These are phyloP conservation scores for Pichia inconspicua DNA, from an alignment of 1,139 yeast genomes.

Conservation along the genomic window DNA sequence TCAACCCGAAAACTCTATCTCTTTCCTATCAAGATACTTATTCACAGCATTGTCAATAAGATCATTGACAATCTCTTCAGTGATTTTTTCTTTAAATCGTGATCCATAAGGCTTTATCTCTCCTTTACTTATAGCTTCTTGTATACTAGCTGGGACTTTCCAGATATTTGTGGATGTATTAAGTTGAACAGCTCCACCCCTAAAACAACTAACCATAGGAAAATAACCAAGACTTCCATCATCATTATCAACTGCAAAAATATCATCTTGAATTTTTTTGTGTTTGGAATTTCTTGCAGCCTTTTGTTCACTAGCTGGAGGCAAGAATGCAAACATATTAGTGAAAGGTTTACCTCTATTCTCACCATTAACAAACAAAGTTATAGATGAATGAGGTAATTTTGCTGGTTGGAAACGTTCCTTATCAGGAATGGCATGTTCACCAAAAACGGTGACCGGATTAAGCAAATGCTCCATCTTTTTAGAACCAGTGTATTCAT, in stretches of 20 bases:
- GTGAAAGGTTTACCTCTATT: slow-evolving; percentile 58
- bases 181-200: slow-evolving; percentile 67
- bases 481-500: slow-evolving; percentile 72
- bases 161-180: slow-evolving; percentile 65
- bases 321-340: slow-evolving; percentile 67
- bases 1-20: slow-evolving; percentile 3
- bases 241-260: slow-evolving; percentile 33
- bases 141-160: slow-evolving; percentile 34
- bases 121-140: slow-evolving; percentile 20
- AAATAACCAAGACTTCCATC: slow-evolving; percentile 87
- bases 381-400: slow-evolving; percentile 52
- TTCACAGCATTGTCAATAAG: slow-evolving; percentile 79
- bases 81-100: slow-evolving; percentile 60
- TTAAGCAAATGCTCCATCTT: slow-evolving; percentile 68
- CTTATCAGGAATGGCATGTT: slow-evolving; percentile 42
- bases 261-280: slow-evolving; percentile 16
- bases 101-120: slow-evolving; percentile 40
- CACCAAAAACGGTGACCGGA: slow-evolving; percentile 67
- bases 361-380: slow-evolving; percentile 71
- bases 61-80: slow-evolving; percentile 81
- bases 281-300: slow-evolving; percentile 27
- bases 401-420: slow-evolving; percentile 33
- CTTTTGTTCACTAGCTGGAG: slow-evolving; percentile 51
- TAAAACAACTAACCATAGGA: slow-evolving; percentile 81
- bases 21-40: slow-evolving; percentile 41